Percentiles rank a stretch among this genome's conserved stretches.
Evolutionary conservation across 257 asterid species (phyloP).

Genomic region (Solanum ossicruentum): DNA sequence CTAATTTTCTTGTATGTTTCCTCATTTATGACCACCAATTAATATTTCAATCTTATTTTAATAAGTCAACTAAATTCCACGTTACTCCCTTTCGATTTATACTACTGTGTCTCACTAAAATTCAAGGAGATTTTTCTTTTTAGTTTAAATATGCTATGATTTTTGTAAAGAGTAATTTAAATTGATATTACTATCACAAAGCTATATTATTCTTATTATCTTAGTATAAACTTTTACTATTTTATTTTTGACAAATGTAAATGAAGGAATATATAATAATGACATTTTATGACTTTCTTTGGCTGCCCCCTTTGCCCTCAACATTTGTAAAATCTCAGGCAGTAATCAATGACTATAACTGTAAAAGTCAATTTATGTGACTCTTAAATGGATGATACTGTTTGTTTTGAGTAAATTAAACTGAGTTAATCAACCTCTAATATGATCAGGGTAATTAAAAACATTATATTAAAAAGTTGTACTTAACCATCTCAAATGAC

Average conservation of each 20-base stretch:
- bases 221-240: neutral
- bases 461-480: neutral
- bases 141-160: too few species aligned
- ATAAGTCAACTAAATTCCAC: neutral
- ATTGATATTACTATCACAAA: neutral
- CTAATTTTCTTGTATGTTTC: neutral
- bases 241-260: neutral
- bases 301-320: neutral
- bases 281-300: neutral
- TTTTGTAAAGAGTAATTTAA: neutral
- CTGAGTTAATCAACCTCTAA: neutral
- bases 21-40: neutral
- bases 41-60: neutral
- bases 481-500: neutral
- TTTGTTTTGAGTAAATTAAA: neutral
- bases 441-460: neutral
- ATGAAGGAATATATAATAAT: neutral
- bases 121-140: neutral
- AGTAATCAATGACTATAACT: neutral
- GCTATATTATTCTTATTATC: neutral
- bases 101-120: rapidly evolving
- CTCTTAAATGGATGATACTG: neutral
- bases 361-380: neutral
- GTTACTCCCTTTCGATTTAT: neutral
- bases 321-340: neutral